Percentiles rank a stretch among this genome's conserved stretches.
These are phyloP conservation scores for Calonectria fujianensis DNA, from an alignment of 2,329 filamentous ascomycete species.

Conservation along the genomic window DNA sequence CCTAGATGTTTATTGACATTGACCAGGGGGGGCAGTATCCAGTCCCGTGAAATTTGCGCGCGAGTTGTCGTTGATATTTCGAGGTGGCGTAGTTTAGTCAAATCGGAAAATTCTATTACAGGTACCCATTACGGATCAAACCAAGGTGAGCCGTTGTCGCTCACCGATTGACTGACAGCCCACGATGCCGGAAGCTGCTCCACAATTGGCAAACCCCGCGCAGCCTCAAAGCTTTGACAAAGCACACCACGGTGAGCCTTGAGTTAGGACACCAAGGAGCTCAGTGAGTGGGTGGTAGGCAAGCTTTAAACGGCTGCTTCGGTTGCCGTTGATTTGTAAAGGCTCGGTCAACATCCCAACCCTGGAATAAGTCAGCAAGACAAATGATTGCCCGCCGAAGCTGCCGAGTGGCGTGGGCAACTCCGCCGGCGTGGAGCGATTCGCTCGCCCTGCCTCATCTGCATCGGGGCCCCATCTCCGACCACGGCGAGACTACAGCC, in stretches of 20 bases:
- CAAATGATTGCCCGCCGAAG: conserved; percentile 36
- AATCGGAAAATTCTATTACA: conserved; percentile 39
- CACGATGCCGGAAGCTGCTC: conserved; percentile 20
- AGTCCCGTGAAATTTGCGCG: conserved; percentile 27
- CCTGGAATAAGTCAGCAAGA: conserved; percentile 20
- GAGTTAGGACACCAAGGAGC: neutral
- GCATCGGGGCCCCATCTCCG: conserved; percentile 35
- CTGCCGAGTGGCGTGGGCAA: conserved; percentile 42
- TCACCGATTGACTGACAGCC: conserved; percentile 29
- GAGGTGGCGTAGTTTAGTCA: conserved; percentile 18
- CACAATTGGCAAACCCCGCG: conserved; percentile 13
- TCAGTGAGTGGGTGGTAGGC: conserved; percentile 3
- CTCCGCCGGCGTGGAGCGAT: conserved; percentile 22
- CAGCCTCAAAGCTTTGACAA: neutral
- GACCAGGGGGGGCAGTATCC: conserved; percentile 12
- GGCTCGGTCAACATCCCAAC: conserved; percentile 8
- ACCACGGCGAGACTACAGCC: conserved; percentile 28
- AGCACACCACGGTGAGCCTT: conserved; percentile 13
- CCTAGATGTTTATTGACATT: conserved; percentile 1
- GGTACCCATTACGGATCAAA: conserved; percentile 29
- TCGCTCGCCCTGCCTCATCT: conserved; percentile 28
- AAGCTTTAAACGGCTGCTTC: neutral
- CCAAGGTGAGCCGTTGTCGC: conserved; percentile 33
- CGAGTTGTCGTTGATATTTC: conserved; percentile 26
- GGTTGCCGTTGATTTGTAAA: neutral